Evolutionary conservation across 2,329 filamentous ascomycete genomes (phyloP), one percentile per base, ranked within the genome.

Genomic region (Colletotrichum salicis): DNA sequence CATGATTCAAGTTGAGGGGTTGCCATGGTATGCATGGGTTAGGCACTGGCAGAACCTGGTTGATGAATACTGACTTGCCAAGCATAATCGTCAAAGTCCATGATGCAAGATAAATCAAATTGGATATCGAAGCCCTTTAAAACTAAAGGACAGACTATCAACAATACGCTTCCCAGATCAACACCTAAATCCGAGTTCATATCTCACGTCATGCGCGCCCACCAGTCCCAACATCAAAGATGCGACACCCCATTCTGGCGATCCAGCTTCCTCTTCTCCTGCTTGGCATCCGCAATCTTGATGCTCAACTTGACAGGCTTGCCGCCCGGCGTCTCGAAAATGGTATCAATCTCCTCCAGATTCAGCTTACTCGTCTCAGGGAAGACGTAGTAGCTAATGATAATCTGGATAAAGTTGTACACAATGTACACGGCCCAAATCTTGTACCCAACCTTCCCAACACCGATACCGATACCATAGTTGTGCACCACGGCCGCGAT

Each of bases 331-430:
- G 72, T 74, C 63, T 74, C 72, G 70, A 91, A 90, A 67, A 90
- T 88, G 55, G 85, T 85, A 74, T 89, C 87, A 62, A 89, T 89
- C 78, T 90, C 87, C 76, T 90, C 87, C 55, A 89, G 80, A 27
- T 81, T 84, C 45, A 87, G 77, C 24, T 81, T 81, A 56, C 83
- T 83, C 12, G 86, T 88, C 76, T 88, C 87, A 0, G 86, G 86
- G 76, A 88, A 89, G 72, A 86, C 80, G 64, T 87, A 87, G 74
- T 86, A 88, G 0, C 81, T 81, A 8, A 83, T 74, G 3, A 83
- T 75, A n/a, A 87, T 77, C 75, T 86, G 85, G n/a, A 84, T 58
- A 3, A 77, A 77, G 76, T 87, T 87, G 76, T 87, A 87, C 33
- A 79, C 82, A 52, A 87, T 85, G 67, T 87, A 88, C 31, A 88